Evolutionary conservation across 2,329 filamentous ascomycete species (phyloP).

Genomic region (Colletotrichum musae): DNA sequence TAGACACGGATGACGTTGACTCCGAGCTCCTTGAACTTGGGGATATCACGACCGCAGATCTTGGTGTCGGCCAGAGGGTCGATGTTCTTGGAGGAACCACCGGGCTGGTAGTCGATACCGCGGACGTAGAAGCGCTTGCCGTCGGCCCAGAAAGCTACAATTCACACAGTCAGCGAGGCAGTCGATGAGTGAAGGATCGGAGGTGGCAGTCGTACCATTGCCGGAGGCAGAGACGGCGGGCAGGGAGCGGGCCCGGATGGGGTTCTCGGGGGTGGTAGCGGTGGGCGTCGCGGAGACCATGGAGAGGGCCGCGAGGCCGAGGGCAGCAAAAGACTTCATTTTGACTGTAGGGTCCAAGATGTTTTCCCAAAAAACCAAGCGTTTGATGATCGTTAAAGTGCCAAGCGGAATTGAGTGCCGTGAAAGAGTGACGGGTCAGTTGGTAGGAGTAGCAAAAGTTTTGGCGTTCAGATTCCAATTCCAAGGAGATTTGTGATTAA

Average conservation of each 20-base stretch:
- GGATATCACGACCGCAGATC: slow-evolving; percentile 84
- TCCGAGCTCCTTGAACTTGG: slow-evolving; percentile 86
- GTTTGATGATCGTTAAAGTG: slow-evolving; percentile 30
- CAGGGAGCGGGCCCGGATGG: slow-evolving; percentile 64
- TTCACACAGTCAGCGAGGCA: slow-evolving; percentile 40
- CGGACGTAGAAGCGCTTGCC: slow-evolving; percentile 71
- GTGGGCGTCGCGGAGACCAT: slow-evolving; percentile 65
- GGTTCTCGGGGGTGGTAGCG: slow-evolving; percentile 61
- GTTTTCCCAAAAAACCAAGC: slow-evolving; percentile 31
- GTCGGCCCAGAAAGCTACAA: slow-evolving; percentile 70
- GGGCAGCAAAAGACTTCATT: slow-evolving; percentile 65
- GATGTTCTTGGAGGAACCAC: slow-evolving; percentile 66
- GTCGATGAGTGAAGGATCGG: slow-evolving; percentile 33
- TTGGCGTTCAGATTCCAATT: slow-evolving; percentile 23
- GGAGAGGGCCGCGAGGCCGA: slow-evolving; percentile 62
- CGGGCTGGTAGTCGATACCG: slow-evolving; percentile 75
- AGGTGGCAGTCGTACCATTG: slow-evolving; percentile 61
- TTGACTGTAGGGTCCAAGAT: slow-evolving; percentile 45
- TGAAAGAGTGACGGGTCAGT: slow-evolving; percentile 23
- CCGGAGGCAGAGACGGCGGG: slow-evolving; percentile 68
- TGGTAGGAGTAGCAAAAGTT: slow-evolving; percentile 3
- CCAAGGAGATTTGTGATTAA: slow-evolving; percentile 38
- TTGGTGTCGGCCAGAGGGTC: slow-evolving; percentile 83
- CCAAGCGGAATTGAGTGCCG: slow-evolving; percentile 32
- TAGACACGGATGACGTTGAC: slow-evolving; percentile 95